Conservation (phyloP, 2,329 filamentous ascomycete species). For the Claviceps purpurea region DNA sequence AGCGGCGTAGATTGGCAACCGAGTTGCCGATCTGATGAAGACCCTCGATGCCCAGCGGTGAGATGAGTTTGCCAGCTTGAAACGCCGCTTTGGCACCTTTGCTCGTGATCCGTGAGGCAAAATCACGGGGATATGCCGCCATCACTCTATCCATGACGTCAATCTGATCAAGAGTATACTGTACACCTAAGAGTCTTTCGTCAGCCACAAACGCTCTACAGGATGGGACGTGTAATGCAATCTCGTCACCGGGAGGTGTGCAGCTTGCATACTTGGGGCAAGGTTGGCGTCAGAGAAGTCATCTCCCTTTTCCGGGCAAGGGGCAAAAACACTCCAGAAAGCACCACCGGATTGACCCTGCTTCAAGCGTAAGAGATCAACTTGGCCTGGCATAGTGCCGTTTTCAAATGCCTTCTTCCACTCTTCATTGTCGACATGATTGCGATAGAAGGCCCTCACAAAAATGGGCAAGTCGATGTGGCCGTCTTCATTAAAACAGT, state of each 20-base stretch:
- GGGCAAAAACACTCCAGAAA: conserved; percentile 85
- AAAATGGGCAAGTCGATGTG: conserved; percentile 78
- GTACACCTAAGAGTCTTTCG: conserved; percentile 32
- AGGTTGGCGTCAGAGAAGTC: conserved; percentile 67
- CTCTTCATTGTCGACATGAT: conserved; percentile 61
- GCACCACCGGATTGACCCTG: conserved; percentile 64
- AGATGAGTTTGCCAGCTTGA: conserved; percentile 47
- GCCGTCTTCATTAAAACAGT: conserved; percentile 46
- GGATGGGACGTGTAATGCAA: neutral
- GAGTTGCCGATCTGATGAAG: conserved; percentile 90
- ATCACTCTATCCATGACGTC: conserved; percentile 57
- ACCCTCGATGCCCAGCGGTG: conserved; percentile 67
- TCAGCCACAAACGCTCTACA: neutral
- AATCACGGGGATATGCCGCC: conserved; percentile 47
- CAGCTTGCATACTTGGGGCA: conserved; percentile 36
- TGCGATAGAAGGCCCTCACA: conserved; percentile 52
- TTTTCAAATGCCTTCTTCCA: conserved; percentile 66
- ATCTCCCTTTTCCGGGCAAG: conserved; percentile 57
- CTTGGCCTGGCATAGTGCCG: conserved; percentile 53
- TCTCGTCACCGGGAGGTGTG: neutral
- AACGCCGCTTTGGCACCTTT: conserved; percentile 45
- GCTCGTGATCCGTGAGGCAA: conserved; percentile 37
- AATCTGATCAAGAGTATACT: conserved; percentile 56
- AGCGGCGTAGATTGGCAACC: conserved; percentile 59
- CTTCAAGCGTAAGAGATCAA: conserved; percentile 65